Percentiles rank a stretch among this genome's conserved stretches.
phyloP scores from a whole-genome alignment of 148 eudicot genomes.

The Persicaria tinctoria region DNA sequence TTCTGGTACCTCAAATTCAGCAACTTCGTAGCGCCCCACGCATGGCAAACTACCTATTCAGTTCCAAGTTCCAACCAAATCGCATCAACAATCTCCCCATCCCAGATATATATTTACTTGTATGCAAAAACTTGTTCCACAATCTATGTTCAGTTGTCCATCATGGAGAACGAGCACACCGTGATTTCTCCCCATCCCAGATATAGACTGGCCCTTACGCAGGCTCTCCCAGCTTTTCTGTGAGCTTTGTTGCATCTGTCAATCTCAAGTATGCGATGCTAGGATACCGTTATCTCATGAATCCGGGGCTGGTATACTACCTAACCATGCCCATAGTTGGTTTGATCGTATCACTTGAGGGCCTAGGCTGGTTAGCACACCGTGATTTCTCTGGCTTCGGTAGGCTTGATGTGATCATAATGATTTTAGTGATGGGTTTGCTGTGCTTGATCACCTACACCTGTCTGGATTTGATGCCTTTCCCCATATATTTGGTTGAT shows the following conservation, averaged over 20 bases:
- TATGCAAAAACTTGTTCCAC: neutral
- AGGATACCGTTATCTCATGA: constrained; percentile 53
- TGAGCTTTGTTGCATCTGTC: constrained; percentile 46
- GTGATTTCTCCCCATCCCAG: no score
- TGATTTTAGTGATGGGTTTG: constrained; percentile 26
- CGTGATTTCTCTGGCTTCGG: constrained; percentile 21
- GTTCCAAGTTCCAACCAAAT: neutral
- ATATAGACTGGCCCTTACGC: constrained; percentile 54
- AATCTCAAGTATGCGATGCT: constrained; percentile 58
- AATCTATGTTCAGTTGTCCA: neutral
- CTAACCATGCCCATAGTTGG: constrained; percentile 31
- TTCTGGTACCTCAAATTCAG: constrained; percentile 5
- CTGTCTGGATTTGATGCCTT: constrained; percentile 34
- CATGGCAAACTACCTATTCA: constrained; percentile 1
- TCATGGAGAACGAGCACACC: constrained; percentile 30
- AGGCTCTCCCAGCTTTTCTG: constrained; percentile 48
- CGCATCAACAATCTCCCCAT: neutral
- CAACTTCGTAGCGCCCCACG: no score
- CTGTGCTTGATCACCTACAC: constrained; percentile 29
- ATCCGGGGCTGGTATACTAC: constrained; percentile 35
- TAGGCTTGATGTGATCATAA: constrained; percentile 8
- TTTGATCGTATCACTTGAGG: constrained; percentile 22
- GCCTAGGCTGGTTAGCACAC: constrained; percentile 30
- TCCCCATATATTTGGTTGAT: constrained; percentile 53
- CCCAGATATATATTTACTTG: no score